Base-by-base conservation (phyloP, 192 early-diverging fungal genomes). In the Funneliformis mosseae region DNA sequence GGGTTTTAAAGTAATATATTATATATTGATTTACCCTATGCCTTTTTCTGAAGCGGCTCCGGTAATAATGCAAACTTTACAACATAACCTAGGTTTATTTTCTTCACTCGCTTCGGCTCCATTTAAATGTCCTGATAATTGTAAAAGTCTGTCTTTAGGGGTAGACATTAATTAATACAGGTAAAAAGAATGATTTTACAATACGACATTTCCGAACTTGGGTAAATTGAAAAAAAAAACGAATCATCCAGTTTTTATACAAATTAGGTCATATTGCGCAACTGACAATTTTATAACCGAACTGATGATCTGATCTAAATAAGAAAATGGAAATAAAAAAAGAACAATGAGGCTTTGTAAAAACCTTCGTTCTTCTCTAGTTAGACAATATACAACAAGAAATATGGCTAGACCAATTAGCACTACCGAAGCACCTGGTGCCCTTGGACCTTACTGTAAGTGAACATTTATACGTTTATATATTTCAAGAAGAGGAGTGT, bases 401-500 rank as follows among this genome's bases (percentile, higher is more conserved):
- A 55, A 55, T 21, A 77, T 81, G 64, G 68, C 75, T 39, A 80
- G 74, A 61, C 73, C 63, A 55, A 59, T 81, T 81, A 83, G 88
- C 46, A 93, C 92, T 77, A 70, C 78, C 45, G 85, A 88, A 23
- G 94, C 92, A 43, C 93, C 94, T 48, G 87, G 86, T 8, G 93
- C 94, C 39, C 88, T 95, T 69, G 94, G 94, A 14, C 94, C 92
- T 39, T 95, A 95, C 85, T 92, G 92, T 85, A 90, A 90, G 23
- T 42, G 7, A 48, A 41, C 55, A 33, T 33, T 33, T 33, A 33
- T 33, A 41, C 55, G 3, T 33, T 33, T 33, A 33, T 33, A 33
- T 2, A 33, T 33, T 0, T 3, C 33, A 3, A 33, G 64, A 79
- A 41, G 69, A 60, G 16, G 33, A 33, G 33, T 33, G 3, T n/a